Base-by-base conservation (phyloP, 108 stramenopile genomes). In the Cyclotella atomus region DNA sequence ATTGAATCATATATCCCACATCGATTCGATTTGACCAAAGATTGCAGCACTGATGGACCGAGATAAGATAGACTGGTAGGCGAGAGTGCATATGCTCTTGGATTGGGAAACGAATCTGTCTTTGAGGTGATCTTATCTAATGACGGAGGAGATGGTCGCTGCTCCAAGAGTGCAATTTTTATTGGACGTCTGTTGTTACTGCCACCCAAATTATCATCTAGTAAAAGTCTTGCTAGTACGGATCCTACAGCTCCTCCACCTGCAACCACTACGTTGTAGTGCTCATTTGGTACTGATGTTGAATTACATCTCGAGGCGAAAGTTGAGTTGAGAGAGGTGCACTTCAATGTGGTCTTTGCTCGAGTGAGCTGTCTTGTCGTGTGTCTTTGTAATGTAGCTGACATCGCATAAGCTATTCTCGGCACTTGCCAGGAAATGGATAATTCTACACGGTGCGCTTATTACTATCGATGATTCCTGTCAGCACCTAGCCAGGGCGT, bases 21-120 rank as follows among this genome's bases (percentile, higher is more conserved):
- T 0, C 84, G 73, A 45, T 83, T 73, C n/a, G 71, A 65, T 41
- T 21, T 17, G 2, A 84, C 34, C n/a, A 80, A 59, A 15, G 68
- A 59, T 54, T 83, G 64, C 2, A 75, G 38, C 23, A 59, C 64
- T 15, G 57, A 52, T 20, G 71, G 38, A 12, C 92, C 90, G 15
- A 91, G 56, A 27, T 84, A 63, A 5, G 83, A 64, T 29, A 91
- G 69, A 38, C 88, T 89, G 2, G 77, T 71, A 0, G 93, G 93
- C 15, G 93, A 94, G 1, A 94, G 68, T 2, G 93, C 93, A 64
- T 94, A 94, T 10, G 93, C 90, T 49, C 93, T 87, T n/a, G 93
- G 84, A 77, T 88, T 71, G 2, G 93, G 93, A 15, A 82, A 57
- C 36, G 33, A 14, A n/a, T 10, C 35, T 34, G 28, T 12, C 20